Evolutionary conservation across 2,329 filamentous ascomycete genomes (phyloP), one percentile per base, ranked within the genome.

Genomic region (Aureobasidium leucospermi): DNA sequence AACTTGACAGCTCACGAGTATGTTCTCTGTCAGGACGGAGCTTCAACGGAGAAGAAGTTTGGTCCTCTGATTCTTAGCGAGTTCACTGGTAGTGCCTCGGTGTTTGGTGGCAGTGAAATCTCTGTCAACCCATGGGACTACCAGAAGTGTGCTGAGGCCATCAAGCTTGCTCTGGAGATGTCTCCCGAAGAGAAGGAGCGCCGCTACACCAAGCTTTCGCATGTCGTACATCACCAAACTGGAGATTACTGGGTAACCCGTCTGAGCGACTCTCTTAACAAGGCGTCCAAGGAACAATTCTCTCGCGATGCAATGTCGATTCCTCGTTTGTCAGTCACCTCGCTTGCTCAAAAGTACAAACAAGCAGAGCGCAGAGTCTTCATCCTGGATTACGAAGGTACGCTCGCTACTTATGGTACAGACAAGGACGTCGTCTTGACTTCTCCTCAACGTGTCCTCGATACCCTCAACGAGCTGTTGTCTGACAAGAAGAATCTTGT

Each of bases 101-200:
- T 97, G 2, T 96, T 97, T 68, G 84, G 85, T 15, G 84, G 87
- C 47, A 84, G 89, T 61, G 88, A 94, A 64, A 81, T 97, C 13
- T 83, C 89, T 0, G 88, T 97, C 67, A 97, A 97, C 70, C 93
- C 93, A 0, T 97, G 93, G 93, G 90, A 96, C 71, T 96, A 96
- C 72, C 84, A 87, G 38, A 85, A 90, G 70, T 95, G 90, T 67
- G 89, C 91, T 53, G 85, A 94, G 34, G 90, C 91, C 9, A 93
- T 97, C 74, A 86, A 88, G 71, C 79, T 82, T 57, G 91, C 92
- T 0, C 77, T 97, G 16, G 88, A 93, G 65, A 95, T 96, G 86
- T 77, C 75, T 3, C 80, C 84, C 2, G 82, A 84, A 2, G 89
- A 96, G 71, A 93, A 89, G 73, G 78, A 84, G 62, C 71, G 76